Evolutionary conservation across 768 basidiomycete species (phyloP), one percentile per base, ranked within the genome.

Genomic region (Hebeloma cylindrosporum): DNA sequence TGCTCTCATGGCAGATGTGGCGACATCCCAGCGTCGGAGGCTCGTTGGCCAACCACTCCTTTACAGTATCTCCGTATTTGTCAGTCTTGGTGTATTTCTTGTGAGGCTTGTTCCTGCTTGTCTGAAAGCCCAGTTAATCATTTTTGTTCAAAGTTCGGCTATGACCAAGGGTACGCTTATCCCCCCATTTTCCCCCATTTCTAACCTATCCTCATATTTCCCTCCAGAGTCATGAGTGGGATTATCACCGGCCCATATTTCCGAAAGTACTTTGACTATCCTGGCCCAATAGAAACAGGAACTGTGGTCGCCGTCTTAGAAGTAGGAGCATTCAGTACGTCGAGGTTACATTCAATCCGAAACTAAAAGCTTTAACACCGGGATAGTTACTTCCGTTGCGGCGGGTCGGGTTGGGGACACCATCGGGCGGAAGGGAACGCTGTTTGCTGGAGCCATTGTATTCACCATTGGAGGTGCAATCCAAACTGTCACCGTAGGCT

Each of bases 291-390:
- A 38, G 79, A 86, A 57, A 65, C 93, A 17, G 93, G 92, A n/a
- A 91, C 89, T 14, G 93, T 97, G 87, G 93, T 96, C 29, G 90
- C 93, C n/a, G 85, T 94, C 4, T 70, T 95, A 25, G 93, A 97
- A 66, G 77, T 97, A 26, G 93, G 93, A 32, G 93, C 93, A 28
- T 85, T 96, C 62, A 75, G 92, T 90, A 59, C 31, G 82, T 69
- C 8, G 14, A 8, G 9, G 20, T 34, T 23, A 28, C 43, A 23
- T n/a, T 28, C 23, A 18, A 21, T 13, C 2, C 0, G 17, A 41
- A 14, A 31, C 30, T 28, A 35, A 43, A 33, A 17, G 22, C 20
- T 18, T 31, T 39, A 31, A 3, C 20, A n/a, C n/a, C n/a, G n/a
- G n/a, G n/a, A 50, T 57, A 93, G 90, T 87, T 47, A 96, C 94